phyloP scores from a whole-genome alignment of 2,329 filamentous ascomycete genomes.

The Dactylellina leptospora region DNA sequence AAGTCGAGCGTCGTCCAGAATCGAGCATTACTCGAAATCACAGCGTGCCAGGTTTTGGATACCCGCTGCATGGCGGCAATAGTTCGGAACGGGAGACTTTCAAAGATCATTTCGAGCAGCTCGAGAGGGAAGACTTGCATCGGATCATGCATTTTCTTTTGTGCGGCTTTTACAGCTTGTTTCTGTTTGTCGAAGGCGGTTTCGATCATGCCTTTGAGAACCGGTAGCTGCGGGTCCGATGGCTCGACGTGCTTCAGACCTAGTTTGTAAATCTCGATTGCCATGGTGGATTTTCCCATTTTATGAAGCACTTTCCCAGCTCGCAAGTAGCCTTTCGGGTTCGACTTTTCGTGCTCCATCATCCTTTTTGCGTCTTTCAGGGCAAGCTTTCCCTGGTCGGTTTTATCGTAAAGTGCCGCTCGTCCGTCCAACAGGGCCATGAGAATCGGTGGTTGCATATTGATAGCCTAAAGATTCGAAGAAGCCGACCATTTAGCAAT shows the following conservation, averaged over 20 bases:
- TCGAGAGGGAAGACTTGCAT: slow-evolving; percentile 64
- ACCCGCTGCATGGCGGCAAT: slow-evolving; percentile 61
- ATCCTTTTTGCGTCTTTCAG: slow-evolving; percentile 56
- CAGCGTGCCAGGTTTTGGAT: slow-evolving; percentile 63
- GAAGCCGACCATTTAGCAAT: neutral
- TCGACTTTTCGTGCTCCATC: slow-evolving; percentile 54
- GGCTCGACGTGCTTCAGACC: slow-evolving; percentile 66
- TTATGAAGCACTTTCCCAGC: slow-evolving; percentile 60
- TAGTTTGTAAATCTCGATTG: slow-evolving; percentile 68
- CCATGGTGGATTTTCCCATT: slow-evolving; percentile 65
- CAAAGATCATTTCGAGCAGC: slow-evolving; percentile 63
- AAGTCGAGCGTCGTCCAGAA: slow-evolving; percentile 65
- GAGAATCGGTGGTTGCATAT: slow-evolving; percentile 52
- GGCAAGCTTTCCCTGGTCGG: slow-evolving; percentile 41
- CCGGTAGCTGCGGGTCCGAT: slow-evolving; percentile 58
- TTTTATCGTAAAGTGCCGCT: slow-evolving; percentile 55
- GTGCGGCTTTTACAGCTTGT: slow-evolving; percentile 60
- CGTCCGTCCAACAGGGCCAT: slow-evolving; percentile 54
- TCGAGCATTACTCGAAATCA: slow-evolving; percentile 61
- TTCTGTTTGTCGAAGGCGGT: slow-evolving; percentile 62
- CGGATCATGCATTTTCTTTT: slow-evolving; percentile 62
- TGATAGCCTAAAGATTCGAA: slow-evolving; percentile 14
- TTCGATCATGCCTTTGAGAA: slow-evolving; percentile 61
- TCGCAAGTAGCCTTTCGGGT: slow-evolving; percentile 62
- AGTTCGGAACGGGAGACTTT: slow-evolving; percentile 62